Percentiles rank a stretch among this genome's conserved stretches.
phyloP scores from a whole-genome alignment of 2,329 filamentous ascomycete genomes.

The Colletotrichum lini region DNA sequence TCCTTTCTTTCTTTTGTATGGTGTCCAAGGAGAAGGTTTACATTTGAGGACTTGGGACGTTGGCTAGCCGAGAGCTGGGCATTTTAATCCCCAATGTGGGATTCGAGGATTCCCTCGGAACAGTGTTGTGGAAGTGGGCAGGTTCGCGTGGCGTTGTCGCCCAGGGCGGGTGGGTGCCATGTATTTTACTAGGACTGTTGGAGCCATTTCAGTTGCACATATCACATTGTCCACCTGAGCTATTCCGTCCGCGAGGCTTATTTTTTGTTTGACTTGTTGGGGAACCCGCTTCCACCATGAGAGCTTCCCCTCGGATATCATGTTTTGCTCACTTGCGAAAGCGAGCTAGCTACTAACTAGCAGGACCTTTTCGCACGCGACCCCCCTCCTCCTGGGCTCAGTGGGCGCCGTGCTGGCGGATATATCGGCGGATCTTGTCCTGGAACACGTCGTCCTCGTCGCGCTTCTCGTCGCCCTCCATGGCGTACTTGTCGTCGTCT shows the following conservation, averaged over 20 bases:
- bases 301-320: background rate
- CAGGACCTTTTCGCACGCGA: background rate
- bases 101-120: background rate
- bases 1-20: background rate
- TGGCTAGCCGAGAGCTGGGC: background rate
- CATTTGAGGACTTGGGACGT: background rate
- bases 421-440: constrained; percentile 45
- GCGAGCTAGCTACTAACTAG: background rate
- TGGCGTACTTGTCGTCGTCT: constrained; percentile 52
- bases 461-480: constrained; percentile 55
- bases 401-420: constrained; percentile 39
- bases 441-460: constrained; percentile 48
- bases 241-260: background rate
- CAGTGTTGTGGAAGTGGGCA: background rate
- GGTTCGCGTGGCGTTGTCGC: background rate
- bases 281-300: background rate
- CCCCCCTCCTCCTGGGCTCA: background rate
- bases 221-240: background rate
- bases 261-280: no score
- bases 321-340: background rate
- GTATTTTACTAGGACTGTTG: background rate
- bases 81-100: background rate
- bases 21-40: background rate
- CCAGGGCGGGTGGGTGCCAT: background rate
- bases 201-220: constrained; percentile 27